phyloP scores from a whole-genome alignment of 805 yeast genomes.

The Nakazawaea ishiwadae region DNA sequence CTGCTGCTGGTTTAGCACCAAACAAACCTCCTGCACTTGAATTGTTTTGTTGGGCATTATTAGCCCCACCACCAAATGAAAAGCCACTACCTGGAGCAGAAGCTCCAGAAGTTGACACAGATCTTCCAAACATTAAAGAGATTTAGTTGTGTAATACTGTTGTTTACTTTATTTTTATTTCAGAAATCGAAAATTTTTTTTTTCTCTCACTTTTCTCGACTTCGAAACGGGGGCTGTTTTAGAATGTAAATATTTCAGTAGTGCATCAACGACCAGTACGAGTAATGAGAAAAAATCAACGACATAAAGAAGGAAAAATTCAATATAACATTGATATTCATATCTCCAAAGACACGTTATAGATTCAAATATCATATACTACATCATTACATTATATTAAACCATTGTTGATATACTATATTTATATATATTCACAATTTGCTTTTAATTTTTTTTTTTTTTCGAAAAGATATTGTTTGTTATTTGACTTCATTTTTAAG shows the following conservation, averaged over 20 bases:
- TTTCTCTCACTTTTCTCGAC: neutral
- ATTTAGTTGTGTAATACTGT: neutral
- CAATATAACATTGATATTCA: no score
- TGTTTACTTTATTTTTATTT: neutral
- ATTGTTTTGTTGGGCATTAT: neutral
- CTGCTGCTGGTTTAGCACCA: neutral
- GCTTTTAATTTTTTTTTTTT: no score
- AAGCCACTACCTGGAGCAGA: constrained; percentile 3
- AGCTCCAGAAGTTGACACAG: constrained; percentile 5
- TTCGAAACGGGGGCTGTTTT: no score
- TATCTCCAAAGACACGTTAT: no score
- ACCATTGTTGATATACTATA: no score
- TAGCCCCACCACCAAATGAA: constrained; percentile 5
- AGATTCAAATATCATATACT: no score
- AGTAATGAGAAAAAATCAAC: neutral
- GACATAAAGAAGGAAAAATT: no score
- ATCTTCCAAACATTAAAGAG: constrained; percentile 9
- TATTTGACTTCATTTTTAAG: no score
- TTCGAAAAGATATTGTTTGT: no score
- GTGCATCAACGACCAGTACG: neutral
- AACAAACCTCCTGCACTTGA: neutral
- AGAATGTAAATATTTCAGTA: no score
- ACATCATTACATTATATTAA: no score
- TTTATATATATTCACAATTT: no score
- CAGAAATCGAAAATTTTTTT: neutral